Percentiles rank a stretch among this genome's conserved stretches.
phyloP scores from a whole-genome alignment of 208 protist species.

The Tritrichomonas foetus region DNA sequence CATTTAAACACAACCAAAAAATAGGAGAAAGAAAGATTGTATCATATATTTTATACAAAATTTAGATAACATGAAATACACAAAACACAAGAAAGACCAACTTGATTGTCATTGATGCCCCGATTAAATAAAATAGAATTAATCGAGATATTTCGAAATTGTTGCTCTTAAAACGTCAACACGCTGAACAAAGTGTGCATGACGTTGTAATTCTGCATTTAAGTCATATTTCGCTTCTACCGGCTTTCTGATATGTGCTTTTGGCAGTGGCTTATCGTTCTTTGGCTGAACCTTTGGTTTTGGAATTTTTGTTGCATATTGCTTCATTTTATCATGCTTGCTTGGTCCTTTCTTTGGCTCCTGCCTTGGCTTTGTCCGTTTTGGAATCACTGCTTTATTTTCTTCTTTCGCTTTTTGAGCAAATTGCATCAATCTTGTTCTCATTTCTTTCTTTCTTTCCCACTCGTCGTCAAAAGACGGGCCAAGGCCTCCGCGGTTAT shows the following conservation, averaged over 20 bases:
- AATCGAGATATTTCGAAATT: not conserved
- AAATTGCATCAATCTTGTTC: slow-evolving; percentile 1
- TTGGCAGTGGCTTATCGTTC: not conserved
- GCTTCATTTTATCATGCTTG: slow-evolving; percentile 11
- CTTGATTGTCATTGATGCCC: too few species aligned
- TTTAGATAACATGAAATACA: too few species aligned
- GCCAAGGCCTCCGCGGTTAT: not conserved
- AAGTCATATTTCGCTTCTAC: not conserved
- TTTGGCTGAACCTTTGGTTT: not conserved
- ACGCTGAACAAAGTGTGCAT: not conserved
- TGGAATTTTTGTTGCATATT: not conserved
- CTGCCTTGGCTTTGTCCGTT: not conserved
- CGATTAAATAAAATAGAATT: not conserved
- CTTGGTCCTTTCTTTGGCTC: not conserved
- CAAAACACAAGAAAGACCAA: too few species aligned
- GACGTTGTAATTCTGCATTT: not conserved
- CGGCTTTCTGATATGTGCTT: not conserved
- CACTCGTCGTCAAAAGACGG: slow-evolving; percentile 5
- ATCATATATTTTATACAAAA: too few species aligned
- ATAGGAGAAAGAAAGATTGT: too few species aligned
- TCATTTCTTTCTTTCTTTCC: slow-evolving; percentile 20
- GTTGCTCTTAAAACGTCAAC: not conserved
- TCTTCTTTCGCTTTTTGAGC: not conserved
- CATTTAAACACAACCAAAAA: too few species aligned
- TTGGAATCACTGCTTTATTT: not conserved